Conservation (phyloP, 495 filamentous ascomycete genomes). For the Neohortaea acidophila region DNA sequence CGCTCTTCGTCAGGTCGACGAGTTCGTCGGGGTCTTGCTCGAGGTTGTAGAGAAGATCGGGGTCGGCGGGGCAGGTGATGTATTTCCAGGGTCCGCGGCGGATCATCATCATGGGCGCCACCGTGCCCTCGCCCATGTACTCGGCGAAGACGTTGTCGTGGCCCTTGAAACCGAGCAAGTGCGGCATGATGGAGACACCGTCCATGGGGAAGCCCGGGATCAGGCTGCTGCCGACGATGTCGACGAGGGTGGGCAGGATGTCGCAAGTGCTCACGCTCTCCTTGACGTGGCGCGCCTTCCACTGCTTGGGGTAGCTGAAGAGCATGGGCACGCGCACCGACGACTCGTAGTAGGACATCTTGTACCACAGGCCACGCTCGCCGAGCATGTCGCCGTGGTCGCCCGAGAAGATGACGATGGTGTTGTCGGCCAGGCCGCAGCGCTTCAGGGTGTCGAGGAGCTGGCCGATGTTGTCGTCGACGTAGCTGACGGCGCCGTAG, state of each 20-base stretch:
- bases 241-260: slow-evolving; percentile 68
- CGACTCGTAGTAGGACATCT: slow-evolving; percentile 82
- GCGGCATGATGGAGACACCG: slow-evolving; percentile 55
- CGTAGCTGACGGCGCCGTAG: slow-evolving; percentile 77
- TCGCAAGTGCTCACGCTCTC: slow-evolving; percentile 77
- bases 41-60: slow-evolving; percentile 64
- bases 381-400: slow-evolving; percentile 91
- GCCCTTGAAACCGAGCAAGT: slow-evolving; percentile 45
- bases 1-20: slow-evolving; percentile 45
- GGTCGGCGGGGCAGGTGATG: slow-evolving; percentile 63
- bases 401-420: slow-evolving; percentile 72
- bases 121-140: slow-evolving; percentile 78
- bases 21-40: slow-evolving; percentile 57
- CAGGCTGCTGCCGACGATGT: slow-evolving; percentile 53
- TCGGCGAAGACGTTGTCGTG: slow-evolving; percentile 70
- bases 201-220: slow-evolving; percentile 56
- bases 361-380: slow-evolving; percentile 82
- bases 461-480: slow-evolving; percentile 74
- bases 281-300: slow-evolving; percentile 49
- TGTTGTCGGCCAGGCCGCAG: slow-evolving; percentile 62
- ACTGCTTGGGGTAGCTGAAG: slow-evolving; percentile 52
- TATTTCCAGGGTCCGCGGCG: slow-evolving; percentile 70
- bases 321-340: slow-evolving; percentile 72
- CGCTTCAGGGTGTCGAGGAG: slow-evolving; percentile 56
- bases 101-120: slow-evolving; percentile 84